Conservation (phyloP, 148 eudicot species). For the Diospyros lotus region DNA sequence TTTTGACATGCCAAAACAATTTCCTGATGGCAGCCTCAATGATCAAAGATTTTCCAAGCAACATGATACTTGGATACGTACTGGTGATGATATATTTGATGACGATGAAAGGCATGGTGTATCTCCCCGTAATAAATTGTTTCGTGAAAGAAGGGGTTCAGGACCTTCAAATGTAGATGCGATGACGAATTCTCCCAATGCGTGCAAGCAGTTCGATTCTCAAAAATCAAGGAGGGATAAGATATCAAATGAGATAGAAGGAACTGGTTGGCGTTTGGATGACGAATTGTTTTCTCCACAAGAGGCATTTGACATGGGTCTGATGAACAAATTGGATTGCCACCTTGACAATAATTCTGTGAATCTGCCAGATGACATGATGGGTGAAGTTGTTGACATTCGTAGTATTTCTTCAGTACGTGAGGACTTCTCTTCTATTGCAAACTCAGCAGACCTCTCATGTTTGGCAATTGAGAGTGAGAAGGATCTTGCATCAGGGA, state of each 20-base stretch:
- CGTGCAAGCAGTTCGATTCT: slow-evolving; percentile 20
- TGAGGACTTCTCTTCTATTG: slow-evolving; percentile 29
- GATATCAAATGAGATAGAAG: slow-evolving; percentile 26
- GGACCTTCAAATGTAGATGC: slow-evolving; percentile 16
- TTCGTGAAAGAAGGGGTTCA: slow-evolving; percentile 23
- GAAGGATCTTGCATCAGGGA: slow-evolving; percentile 26
- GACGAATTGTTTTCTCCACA: slow-evolving; percentile 26
- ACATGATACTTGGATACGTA: slow-evolving; percentile 27
- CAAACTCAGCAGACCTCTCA: slow-evolving; percentile 30
- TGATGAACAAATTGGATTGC: slow-evolving; percentile 22
- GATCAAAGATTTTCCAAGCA: slow-evolving; percentile 28
- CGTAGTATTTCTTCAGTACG: slow-evolving; percentile 27
- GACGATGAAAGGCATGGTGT: slow-evolving; percentile 23
- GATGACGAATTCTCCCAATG: slow-evolving; percentile 20
- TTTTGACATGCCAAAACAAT: slow-evolving; percentile 21
- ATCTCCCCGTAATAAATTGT: slow-evolving; percentile 27
- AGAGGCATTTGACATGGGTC: slow-evolving; percentile 19
- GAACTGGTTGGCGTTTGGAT: slow-evolving; percentile 24
- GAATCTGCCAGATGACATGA: slow-evolving; percentile 36
- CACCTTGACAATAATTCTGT: slow-evolving; percentile 22
- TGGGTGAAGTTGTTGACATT: slow-evolving; percentile 68
- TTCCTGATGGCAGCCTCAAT: slow-evolving; percentile 24
- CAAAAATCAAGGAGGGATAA: slow-evolving; percentile 22
- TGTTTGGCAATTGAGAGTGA: slow-evolving; percentile 24
- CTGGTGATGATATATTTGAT: slow-evolving; percentile 21